These are phyloP conservation scores for Irpex sp. DNA, from an alignment of 1,284 basidiomycete genomes.

Conservation along the genomic window DNA sequence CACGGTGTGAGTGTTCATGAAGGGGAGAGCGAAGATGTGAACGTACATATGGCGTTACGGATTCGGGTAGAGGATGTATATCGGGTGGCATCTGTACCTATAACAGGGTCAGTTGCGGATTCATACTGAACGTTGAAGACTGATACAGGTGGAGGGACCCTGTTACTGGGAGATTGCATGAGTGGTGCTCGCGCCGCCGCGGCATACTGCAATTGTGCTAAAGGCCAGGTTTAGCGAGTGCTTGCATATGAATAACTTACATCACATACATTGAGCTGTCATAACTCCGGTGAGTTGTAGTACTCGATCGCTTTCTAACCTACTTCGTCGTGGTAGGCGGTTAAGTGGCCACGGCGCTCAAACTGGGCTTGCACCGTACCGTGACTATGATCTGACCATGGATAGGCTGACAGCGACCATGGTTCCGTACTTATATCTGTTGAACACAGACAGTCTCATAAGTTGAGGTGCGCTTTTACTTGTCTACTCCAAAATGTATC, in stretches of 20 bases:
- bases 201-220: conserved; percentile 57
- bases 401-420: too few species aligned
- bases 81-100: conserved; percentile 84
- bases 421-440: too few species aligned
- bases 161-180: conserved; percentile 89
- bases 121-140: conserved; percentile 4
- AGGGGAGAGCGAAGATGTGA: not conserved
- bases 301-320: too few species aligned
- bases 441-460: too few species aligned
- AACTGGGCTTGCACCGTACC: too few species aligned
- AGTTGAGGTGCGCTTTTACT: too few species aligned
- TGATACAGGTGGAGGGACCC: conserved; percentile 72
- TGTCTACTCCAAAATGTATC: too few species aligned
- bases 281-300: not conserved
- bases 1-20: not conserved
- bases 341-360: too few species aligned
- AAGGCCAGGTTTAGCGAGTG: not conserved
- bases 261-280: not conserved
- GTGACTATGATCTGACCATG: too few species aligned
- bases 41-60: conserved; percentile 82
- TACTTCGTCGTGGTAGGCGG: too few species aligned
- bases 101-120: not conserved
- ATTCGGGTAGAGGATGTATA: conserved; percentile 88
- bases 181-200: conserved; percentile 74
- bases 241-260: not conserved